Evolutionary conservation across 2,329 filamentous ascomycete genomes (phyloP).

Genomic region (Tolypocladium endophyticum): DNA sequence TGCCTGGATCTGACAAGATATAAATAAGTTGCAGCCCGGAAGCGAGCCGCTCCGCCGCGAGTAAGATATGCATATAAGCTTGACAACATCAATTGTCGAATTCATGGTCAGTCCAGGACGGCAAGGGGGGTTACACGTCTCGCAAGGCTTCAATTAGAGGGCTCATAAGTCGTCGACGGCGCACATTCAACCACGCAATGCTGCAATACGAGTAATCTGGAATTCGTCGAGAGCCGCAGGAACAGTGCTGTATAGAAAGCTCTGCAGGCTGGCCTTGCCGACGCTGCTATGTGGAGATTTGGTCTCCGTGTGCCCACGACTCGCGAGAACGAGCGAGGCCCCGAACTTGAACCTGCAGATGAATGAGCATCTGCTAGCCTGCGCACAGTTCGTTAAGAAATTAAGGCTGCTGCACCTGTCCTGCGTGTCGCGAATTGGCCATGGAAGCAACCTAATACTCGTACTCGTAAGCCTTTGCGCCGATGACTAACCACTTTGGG

Average conservation of each 20-base stretch:
- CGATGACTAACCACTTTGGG: not conserved
- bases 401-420: not conserved
- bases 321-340: not conserved
- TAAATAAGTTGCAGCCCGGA: not conserved
- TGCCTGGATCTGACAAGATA: not conserved
- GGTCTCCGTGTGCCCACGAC: not conserved
- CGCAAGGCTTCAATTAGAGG: too few species aligned
- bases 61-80: conserved; percentile 2
- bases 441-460: not conserved
- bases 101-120: not conserved
- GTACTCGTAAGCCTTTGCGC: not conserved
- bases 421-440: not conserved
- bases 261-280: too few species aligned
- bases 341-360: not conserved
- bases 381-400: not conserved
- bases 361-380: not conserved
- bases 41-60: not conserved
- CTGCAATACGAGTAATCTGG: too few species aligned
- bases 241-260: too few species aligned
- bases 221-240: too few species aligned
- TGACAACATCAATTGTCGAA: not conserved
- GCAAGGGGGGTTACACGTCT: conserved; percentile 1
- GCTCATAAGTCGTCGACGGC: too few species aligned
- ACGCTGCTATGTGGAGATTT: not conserved
- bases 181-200: too few species aligned